Percentiles rank a stretch among this genome's conserved stretches.
phyloP scores from a whole-genome alignment of 768 basidiomycete genomes.

The Psilocybe cubensis region DNA sequence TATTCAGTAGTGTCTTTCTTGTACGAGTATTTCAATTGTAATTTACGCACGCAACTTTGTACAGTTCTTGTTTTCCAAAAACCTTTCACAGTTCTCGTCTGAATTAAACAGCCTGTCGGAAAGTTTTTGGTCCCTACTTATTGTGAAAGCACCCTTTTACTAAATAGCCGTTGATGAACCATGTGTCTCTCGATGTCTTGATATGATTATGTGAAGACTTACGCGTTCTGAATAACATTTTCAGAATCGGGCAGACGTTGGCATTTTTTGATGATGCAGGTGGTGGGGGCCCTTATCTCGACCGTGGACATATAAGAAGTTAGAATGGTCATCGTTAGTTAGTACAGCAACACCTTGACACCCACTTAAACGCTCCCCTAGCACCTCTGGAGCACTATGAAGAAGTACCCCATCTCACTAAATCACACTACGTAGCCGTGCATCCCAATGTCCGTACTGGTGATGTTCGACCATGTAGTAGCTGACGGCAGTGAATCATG shows the following conservation, averaged over 20 bases:
- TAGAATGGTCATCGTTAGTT: not conserved
- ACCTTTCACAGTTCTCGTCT: not conserved
- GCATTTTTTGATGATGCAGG: not conserved
- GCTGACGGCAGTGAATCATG: slow-evolving; percentile 5
- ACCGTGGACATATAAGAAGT: not conserved
- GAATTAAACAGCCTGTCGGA: not conserved
- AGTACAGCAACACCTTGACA: not conserved
- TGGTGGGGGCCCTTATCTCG: not conserved
- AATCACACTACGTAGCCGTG: slow-evolving; percentile 28
- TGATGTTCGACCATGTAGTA: slow-evolving; percentile 21
- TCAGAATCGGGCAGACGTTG: not conserved
- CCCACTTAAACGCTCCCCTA: not conserved
- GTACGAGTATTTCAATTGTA: slow-evolving; percentile 12
- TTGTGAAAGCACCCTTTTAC: not conserved
- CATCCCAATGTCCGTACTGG: slow-evolving; percentile 20
- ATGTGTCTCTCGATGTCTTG: slow-evolving; percentile 1
- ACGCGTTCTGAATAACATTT: slow-evolving; percentile 2
- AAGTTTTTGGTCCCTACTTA: not conserved
- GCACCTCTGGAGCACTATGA: not conserved
- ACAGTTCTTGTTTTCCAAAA: not conserved
- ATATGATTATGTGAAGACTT: slow-evolving; percentile 2
- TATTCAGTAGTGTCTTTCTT: not conserved
- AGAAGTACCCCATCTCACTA: not conserved
- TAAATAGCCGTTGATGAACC: not conserved
- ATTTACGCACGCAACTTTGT: slow-evolving; percentile 11